These are phyloP conservation scores for Fusarium falciforme DNA, from an alignment of 2,329 filamentous ascomycete genomes.

Conservation along the genomic window DNA sequence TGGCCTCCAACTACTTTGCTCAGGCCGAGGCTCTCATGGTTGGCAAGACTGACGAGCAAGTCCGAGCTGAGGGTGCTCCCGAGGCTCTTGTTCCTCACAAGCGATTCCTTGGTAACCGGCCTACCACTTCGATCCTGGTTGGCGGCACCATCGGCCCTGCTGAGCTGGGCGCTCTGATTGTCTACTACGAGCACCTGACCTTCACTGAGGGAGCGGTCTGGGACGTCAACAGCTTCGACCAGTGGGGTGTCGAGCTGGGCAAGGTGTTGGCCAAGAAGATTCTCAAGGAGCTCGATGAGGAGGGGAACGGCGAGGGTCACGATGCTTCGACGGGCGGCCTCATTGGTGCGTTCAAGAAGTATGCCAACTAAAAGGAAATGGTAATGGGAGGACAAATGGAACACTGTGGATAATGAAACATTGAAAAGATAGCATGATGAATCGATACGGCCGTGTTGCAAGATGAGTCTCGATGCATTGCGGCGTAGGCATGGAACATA, in stretches of 20 bases:
- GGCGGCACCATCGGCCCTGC: conserved; percentile 94
- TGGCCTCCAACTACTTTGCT: conserved; percentile 91
- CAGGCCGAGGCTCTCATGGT: conserved; percentile 93
- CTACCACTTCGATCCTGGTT: conserved; percentile 91
- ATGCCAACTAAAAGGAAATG: conserved; percentile 57
- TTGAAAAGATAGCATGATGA: conserved; percentile 33
- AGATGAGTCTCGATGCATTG: background rate
- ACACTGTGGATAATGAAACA: conserved; percentile 29
- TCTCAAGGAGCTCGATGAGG: conserved; percentile 83
- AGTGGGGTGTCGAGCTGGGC: conserved; percentile 99
- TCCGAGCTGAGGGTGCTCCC: conserved; percentile 78
- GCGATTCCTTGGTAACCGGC: conserved; percentile 97
- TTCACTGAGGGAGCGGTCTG: conserved; percentile 98
- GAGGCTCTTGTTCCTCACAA: conserved; percentile 93
- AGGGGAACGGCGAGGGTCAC: conserved; percentile 78
- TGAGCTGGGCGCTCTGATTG: conserved; percentile 93
- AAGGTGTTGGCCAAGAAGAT: conserved; percentile 97
- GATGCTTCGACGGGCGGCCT: conserved; percentile 90
- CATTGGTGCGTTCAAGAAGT: conserved; percentile 92
- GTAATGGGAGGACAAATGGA: conserved; percentile 21
- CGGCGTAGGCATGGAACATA: background rate
- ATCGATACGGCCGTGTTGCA: conserved; percentile 12
- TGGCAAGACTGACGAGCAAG: conserved; percentile 84
- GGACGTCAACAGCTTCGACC: conserved; percentile 99
- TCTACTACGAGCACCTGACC: conserved; percentile 98